These are phyloP conservation scores for Neopestalotiopsis sp. DNA, from an alignment of 2,329 filamentous ascomycete species.

Conservation along the genomic window DNA sequence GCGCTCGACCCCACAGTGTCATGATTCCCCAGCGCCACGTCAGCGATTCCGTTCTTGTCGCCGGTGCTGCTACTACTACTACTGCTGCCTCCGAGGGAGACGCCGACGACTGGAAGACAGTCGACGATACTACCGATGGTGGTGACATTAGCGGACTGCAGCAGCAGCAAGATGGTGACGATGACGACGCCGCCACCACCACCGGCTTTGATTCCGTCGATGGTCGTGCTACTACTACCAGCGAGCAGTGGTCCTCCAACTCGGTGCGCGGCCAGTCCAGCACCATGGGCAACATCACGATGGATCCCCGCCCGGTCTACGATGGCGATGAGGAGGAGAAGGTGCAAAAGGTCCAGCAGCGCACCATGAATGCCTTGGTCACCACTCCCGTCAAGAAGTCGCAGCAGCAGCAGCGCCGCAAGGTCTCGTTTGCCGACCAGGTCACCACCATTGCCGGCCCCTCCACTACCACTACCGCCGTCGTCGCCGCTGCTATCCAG, in stretches of 20 bases:
- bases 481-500: not conserved
- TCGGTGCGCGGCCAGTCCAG: conserved; percentile 16
- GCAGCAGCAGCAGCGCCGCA: conserved; percentile 1
- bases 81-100: not conserved
- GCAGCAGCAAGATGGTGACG: no score
- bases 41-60: conserved; percentile 1
- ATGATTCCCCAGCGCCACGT: not conserved
- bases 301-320: not conserved
- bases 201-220: not conserved
- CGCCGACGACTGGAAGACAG: conserved; percentile 5
- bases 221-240: not conserved
- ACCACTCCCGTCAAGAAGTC: not conserved
- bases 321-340: not conserved
- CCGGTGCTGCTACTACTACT: not conserved
- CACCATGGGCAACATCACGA: not conserved
- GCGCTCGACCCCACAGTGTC: not conserved
- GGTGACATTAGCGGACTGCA: no score
- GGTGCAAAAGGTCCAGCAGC: not conserved
- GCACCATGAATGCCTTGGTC: not conserved
- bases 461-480: not conserved
- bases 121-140: not conserved
- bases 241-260: conserved; percentile 13
- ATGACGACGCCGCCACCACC: not conserved
- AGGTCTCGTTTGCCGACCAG: not conserved
- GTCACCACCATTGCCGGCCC: not conserved